A percentile compares a stretch with the other conserved stretches of the same genome.
Conservation (phyloP, 352 stramenopile species). For the Phytophthora ramorum region DNA sequence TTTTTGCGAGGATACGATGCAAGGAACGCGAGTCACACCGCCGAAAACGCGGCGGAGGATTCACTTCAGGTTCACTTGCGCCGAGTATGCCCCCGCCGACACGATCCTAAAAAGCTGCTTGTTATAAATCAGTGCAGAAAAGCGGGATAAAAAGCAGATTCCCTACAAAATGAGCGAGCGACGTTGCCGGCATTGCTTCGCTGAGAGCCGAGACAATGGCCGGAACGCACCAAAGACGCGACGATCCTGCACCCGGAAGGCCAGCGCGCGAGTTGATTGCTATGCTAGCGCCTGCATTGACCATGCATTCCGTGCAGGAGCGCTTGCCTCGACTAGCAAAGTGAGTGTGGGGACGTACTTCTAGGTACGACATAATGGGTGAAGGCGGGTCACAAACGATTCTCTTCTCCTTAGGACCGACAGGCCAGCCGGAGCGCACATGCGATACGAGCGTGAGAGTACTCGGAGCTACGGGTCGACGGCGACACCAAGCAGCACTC, state of each 20-base stretch:
- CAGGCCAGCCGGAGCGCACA: too few relatives aligned
- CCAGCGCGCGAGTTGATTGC: too few relatives aligned
- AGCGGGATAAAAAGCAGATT: too few relatives aligned
- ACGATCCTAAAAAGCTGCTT: background rate
- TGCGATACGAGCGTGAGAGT: background rate
- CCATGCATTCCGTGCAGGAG: too few relatives aligned
- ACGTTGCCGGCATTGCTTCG: too few relatives aligned
- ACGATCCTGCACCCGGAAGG: too few relatives aligned
- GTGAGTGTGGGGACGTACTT: too few relatives aligned
- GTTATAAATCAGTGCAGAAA: too few relatives aligned
- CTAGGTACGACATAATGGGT: constrained; percentile 30
- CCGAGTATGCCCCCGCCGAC: background rate
- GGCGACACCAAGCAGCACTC: constrained; percentile 10
- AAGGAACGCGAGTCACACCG: constrained; percentile 14
- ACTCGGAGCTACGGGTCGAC: too few relatives aligned
- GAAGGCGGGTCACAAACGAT: constrained; percentile 17
- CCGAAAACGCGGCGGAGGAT: constrained; percentile 10
- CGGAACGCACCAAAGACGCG: too few relatives aligned
- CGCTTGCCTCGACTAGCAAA: background rate
- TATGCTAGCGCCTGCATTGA: background rate
- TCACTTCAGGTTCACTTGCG: background rate
- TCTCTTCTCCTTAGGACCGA: constrained; percentile 15
- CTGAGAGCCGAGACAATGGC: too few relatives aligned
- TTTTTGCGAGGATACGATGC: constrained; percentile 13
- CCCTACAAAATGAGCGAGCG: too few relatives aligned